Conservation (phyloP, 225 moss, liverwort and hornwort genomes). For the Polytrichum commune region DNA sequence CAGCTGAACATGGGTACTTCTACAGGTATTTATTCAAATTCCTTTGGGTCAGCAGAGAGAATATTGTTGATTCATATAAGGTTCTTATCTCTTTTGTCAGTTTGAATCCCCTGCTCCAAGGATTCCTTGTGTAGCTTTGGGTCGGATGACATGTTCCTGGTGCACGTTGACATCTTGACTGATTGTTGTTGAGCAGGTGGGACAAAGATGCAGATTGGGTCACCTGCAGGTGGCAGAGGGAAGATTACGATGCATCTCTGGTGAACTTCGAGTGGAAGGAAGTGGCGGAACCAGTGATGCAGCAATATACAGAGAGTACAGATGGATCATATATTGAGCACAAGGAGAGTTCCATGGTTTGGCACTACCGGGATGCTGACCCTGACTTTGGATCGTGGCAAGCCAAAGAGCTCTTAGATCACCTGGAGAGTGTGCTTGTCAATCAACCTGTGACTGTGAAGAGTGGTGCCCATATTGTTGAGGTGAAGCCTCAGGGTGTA, state of each 20-base stretch:
- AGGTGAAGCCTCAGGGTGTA: conserved; percentile 97
- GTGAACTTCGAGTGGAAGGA: conserved; percentile 83
- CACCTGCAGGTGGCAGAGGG: conserved; percentile 68
- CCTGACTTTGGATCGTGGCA: conserved; percentile 99
- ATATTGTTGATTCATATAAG: background rate
- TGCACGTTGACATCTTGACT: conserved; percentile 2
- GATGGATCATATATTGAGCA: conserved; percentile 80
- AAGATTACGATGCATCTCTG: conserved; percentile 58
- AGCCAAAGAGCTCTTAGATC: conserved; percentile 89
- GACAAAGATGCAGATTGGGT: conserved; percentile 41
- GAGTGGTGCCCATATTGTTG: conserved; percentile 82
- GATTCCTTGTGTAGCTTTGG: background rate
- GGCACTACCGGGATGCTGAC: conserved; percentile 89
- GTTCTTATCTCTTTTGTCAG: background rate
- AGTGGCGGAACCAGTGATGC: conserved; percentile 80
- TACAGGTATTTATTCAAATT: conserved; percentile 52
- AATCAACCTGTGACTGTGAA: conserved; percentile 91
- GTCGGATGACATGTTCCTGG: too few relatives aligned
- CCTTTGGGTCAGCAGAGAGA: background rate
- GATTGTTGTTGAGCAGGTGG: conserved; percentile 35
- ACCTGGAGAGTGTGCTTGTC: conserved; percentile 85
- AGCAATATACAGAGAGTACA: conserved; percentile 79
- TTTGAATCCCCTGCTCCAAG: background rate
- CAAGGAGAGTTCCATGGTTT: conserved; percentile 90
- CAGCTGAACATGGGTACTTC: conserved; percentile 89